phyloP scores from a whole-genome alignment of 148 eudicot genomes.

The Fallopia convolvulus region DNA sequence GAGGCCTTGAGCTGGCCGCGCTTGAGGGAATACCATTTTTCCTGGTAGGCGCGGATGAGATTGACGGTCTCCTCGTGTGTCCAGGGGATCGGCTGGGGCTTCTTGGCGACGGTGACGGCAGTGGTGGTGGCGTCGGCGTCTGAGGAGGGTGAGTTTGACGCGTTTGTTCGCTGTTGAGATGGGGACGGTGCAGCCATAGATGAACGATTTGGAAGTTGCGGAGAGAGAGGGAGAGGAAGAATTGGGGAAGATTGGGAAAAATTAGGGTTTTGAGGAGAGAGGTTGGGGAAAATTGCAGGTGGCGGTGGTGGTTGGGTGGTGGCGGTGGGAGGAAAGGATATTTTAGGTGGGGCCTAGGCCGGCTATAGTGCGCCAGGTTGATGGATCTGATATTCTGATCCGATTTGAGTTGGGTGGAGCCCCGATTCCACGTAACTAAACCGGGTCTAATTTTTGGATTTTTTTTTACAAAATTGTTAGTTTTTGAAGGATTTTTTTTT shows the following conservation, averaged over 20 bases:
- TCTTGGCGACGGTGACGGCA: constrained; percentile 23
- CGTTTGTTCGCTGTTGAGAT: constrained; percentile 1
- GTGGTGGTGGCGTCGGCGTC: not conserved
- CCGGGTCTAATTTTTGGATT: not conserved
- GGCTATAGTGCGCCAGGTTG: constrained; percentile 5
- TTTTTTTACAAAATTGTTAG: too few species aligned
- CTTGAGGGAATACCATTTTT: constrained; percentile 15
- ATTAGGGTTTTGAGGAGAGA: constrained; percentile 5
- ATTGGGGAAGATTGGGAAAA: not conserved
- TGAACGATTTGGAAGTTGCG: not conserved
- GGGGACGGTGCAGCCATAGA: constrained; percentile 9
- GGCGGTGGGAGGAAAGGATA: constrained; percentile 6
- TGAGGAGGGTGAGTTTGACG: not conserved
- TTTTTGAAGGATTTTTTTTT: too few species aligned
- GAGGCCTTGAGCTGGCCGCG: constrained; percentile 44
- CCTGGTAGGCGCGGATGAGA: constrained; percentile 63
- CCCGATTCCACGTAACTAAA: not conserved
- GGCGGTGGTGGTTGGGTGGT: constrained; percentile 17
- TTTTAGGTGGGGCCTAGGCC: constrained; percentile 10
- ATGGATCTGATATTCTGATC: not conserved
- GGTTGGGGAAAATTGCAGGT: not conserved
- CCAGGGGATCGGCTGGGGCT: constrained; percentile 47
- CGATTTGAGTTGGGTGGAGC: not conserved
- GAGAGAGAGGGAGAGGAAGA: constrained; percentile 6
- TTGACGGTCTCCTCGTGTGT: constrained; percentile 59